Percentiles rank a stretch among this genome's conserved stretches.
These are phyloP conservation scores for Friedmanniomyces simplex DNA, from an alignment of 495 filamentous ascomycete genomes.

Conservation along the genomic window DNA sequence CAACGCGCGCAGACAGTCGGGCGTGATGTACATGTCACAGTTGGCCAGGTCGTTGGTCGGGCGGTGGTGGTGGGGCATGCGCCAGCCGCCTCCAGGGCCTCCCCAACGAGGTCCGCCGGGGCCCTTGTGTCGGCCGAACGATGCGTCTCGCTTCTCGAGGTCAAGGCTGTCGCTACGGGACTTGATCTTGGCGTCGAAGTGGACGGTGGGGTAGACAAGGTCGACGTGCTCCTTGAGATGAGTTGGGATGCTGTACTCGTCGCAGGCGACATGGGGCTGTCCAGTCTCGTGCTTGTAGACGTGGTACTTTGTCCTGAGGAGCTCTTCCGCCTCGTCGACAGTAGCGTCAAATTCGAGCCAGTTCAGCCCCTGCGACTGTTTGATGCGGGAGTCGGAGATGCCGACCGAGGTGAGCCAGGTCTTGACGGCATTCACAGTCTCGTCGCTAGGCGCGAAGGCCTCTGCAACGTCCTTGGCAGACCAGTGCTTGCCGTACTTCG, in stretches of 20 bases:
- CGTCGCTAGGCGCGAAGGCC: constrained; percentile 14
- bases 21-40: constrained; percentile 41
- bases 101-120: constrained; percentile 1
- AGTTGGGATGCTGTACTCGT: constrained; percentile 23
- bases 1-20: constrained; percentile 44
- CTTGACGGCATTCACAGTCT: constrained; percentile 14
- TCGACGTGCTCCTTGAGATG: constrained; percentile 30
- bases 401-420: constrained; percentile 15
- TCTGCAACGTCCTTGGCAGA: constrained; percentile 20
- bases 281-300: constrained; percentile 16
- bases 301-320: constrained; percentile 23
- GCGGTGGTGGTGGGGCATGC: background rate
- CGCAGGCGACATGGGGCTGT: constrained; percentile 17
- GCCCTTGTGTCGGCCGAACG: constrained; percentile 1
- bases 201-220: constrained; percentile 28
- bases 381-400: constrained; percentile 12
- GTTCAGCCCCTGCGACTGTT: constrained; percentile 8
- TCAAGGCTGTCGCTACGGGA: constrained; percentile 1
- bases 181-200: constrained; percentile 28
- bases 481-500: constrained; percentile 25
- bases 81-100: constrained; percentile 20
- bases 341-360: constrained; percentile 20
- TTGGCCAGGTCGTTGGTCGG: constrained; percentile 24
- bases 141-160: constrained; percentile 12
- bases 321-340: constrained; percentile 20